These are phyloP conservation scores for Phycomyces blakesleeanus DNA, from an alignment of 192 early-diverging fungal genomes.

Conservation along the genomic window DNA sequence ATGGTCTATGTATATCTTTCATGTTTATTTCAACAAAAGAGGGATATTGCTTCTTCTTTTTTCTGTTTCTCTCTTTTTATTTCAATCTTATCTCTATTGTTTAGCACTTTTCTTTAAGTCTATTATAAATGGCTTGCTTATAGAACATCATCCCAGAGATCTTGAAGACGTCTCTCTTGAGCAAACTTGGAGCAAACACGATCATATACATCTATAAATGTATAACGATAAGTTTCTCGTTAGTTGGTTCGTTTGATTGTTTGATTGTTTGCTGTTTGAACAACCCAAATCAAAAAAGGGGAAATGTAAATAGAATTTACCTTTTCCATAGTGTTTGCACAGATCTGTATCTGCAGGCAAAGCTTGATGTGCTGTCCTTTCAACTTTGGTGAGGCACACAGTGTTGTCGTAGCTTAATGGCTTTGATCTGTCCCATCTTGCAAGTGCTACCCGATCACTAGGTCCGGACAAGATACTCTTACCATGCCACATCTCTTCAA, in stretches of 20 bases:
- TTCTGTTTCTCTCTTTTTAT: neutral
- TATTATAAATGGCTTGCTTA: neutral
- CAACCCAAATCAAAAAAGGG: too few species aligned
- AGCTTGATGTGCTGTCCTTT: conserved; percentile 64
- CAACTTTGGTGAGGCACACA: conserved; percentile 79
- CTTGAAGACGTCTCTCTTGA: neutral
- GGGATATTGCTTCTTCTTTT: neutral
- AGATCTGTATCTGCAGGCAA: conserved; percentile 42
- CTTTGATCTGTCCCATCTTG: conserved; percentile 69
- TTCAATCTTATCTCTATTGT: neutral
- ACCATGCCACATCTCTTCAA: conserved; percentile 89
- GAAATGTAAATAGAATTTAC: too few species aligned
- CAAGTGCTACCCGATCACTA: conserved; percentile 67
- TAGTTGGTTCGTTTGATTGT: too few species aligned
- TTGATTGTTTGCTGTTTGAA: too few species aligned
- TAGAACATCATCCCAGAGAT: conserved; percentile 1
- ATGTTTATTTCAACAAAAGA: too few species aligned
- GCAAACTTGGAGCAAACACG: neutral
- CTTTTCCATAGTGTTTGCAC: conserved; percentile 47
- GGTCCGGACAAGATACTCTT: conserved; percentile 73
- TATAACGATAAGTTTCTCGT: too few species aligned
- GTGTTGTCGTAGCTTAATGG: conserved; percentile 72
- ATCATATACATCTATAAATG: neutral
- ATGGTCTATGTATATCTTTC: too few species aligned
- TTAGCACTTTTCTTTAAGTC: neutral